Conservation (phyloP, 257 asterid species). For the Scutellaria baicalensis region DNA sequence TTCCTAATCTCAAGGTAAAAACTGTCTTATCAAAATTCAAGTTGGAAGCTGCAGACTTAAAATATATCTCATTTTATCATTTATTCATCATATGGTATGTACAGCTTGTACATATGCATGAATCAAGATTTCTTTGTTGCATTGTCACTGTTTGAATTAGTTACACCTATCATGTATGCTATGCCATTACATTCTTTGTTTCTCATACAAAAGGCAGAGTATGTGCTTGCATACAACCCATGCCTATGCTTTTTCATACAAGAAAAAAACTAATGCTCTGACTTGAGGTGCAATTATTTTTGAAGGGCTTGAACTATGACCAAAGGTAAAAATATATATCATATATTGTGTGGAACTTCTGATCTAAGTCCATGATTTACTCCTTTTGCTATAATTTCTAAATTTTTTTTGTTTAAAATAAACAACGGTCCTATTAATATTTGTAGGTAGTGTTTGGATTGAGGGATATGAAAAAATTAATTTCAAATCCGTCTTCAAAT, state of each 20-base stretch:
- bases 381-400: background rate
- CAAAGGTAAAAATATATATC: background rate
- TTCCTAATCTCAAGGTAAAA: conserved; percentile 92
- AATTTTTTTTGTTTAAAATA: too few relatives aligned
- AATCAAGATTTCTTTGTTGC: background rate
- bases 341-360: background rate
- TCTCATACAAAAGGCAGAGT: background rate
- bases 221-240: background rate
- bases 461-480: too few relatives aligned
- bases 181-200: background rate
- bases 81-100: background rate
- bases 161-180: background rate
- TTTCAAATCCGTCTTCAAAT: too few relatives aligned
- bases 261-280: background rate
- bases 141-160: background rate
- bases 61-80: conserved; percentile 1
- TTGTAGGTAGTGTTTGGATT: too few relatives aligned
- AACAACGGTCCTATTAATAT: background rate
- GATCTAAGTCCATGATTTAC: background rate
- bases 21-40: background rate
- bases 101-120: background rate
- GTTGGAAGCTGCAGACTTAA: background rate
- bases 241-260: background rate
- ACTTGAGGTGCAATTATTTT: background rate
- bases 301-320: background rate